Conservation (phyloP, 768 basidiomycete species). For the Trametes coccinea region DNA sequence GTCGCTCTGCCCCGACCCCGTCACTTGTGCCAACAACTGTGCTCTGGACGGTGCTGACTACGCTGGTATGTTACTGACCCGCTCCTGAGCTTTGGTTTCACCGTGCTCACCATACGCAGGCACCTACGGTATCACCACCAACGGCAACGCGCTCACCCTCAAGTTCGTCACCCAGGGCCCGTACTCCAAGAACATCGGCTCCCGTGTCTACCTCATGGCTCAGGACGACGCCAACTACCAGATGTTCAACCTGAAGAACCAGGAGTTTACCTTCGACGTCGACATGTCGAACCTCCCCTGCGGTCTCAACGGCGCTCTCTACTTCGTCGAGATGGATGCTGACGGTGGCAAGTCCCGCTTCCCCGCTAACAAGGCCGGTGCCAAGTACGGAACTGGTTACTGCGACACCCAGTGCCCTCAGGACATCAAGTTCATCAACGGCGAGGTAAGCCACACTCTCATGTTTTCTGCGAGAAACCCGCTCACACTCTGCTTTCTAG, state of each 20-base stretch:
- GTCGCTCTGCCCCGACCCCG: constrained; percentile 49
- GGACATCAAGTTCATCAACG: constrained; percentile 62
- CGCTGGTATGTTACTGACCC: constrained; percentile 13
- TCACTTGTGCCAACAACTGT: constrained; percentile 45
- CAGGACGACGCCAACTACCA: constrained; percentile 42
- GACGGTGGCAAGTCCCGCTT: constrained; percentile 53
- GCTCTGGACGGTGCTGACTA: constrained; percentile 40
- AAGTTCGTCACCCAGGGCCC: constrained; percentile 34
- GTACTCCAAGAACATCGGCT: constrained; percentile 36
- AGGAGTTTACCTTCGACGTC: constrained; percentile 62
- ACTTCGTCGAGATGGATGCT: constrained; percentile 60
- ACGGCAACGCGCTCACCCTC: constrained; percentile 35
- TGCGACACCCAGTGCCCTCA: constrained; percentile 63
- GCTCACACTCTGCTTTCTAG: constrained; percentile 27
- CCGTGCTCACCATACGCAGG: constrained; percentile 24
- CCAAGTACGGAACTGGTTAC: constrained; percentile 65
- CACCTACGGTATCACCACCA: constrained; percentile 38
- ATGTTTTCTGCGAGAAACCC: neutral
- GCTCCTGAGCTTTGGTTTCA: too few relatives aligned
- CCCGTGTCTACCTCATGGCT: constrained; percentile 50
- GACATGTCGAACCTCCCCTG: constrained; percentile 58
- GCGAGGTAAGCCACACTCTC: constrained; percentile 38
- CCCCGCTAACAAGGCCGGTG: constrained; percentile 58
- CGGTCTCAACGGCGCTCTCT: constrained; percentile 62
- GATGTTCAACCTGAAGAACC: constrained; percentile 52